Evolutionary conservation across 805 yeast species (phyloP).

Genomic region (Debaryomyces tyrocola): DNA sequence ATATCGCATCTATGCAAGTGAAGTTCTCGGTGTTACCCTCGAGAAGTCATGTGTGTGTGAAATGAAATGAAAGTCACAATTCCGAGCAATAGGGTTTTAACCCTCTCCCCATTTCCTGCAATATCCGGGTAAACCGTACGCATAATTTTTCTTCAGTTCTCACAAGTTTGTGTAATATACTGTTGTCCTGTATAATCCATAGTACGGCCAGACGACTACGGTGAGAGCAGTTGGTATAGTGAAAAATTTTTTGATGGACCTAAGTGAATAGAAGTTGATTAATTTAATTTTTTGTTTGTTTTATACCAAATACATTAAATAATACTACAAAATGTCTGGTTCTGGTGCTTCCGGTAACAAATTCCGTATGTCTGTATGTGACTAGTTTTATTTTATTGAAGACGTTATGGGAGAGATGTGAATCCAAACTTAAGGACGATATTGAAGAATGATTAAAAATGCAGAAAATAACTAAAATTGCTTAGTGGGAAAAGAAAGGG

Average conservation of each 20-base stretch:
- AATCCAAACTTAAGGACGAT: background rate
- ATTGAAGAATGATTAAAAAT: background rate
- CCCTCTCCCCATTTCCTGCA: too few relatives aligned
- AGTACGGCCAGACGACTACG: background rate
- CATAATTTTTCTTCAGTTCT: too few relatives aligned
- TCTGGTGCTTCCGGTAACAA: constrained; percentile 99
- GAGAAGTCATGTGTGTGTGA: too few relatives aligned
- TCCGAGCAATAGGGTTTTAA: too few relatives aligned
- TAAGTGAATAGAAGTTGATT: background rate
- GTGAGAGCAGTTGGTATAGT: background rate
- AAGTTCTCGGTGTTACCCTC: too few relatives aligned
- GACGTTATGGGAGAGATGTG: background rate
- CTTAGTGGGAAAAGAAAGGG: background rate
- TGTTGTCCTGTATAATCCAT: too few relatives aligned
- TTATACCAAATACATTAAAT: constrained; percentile 20
- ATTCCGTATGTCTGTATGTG: constrained; percentile 98
- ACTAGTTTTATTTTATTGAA: constrained; percentile 7
- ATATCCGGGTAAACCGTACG: too few relatives aligned
- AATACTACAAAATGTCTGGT: constrained; percentile 65
- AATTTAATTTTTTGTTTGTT: constrained; percentile 3
- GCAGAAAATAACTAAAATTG: background rate
- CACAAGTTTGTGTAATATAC: too few relatives aligned
- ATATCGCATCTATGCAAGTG: too few relatives aligned
- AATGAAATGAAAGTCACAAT: too few relatives aligned
- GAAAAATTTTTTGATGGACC: constrained; percentile 6